Evolutionary conservation across 306 rosid species (phyloP), one percentile per base, ranked within the genome.

Genomic region (Hippophae tibetana): DNA sequence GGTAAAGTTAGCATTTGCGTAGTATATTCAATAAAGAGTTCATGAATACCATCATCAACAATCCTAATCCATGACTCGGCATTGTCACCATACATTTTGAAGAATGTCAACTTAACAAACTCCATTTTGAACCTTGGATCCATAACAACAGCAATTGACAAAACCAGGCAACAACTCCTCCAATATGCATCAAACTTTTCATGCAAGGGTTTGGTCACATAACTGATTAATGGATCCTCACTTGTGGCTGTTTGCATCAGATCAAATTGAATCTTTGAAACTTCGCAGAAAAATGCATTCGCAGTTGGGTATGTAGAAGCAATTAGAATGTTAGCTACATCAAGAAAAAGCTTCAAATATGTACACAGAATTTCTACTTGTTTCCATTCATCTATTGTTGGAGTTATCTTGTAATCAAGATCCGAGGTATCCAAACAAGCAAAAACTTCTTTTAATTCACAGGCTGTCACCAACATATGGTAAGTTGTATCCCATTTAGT

Each of bases 91-190:
- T 80, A 85, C 12, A 83, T 72, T 70, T 82, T 71, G 55, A 74
- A 41, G 60, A 92, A 92, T 14, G 80, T 85, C 55, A 72, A 58
- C 68, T 87, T 87, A 50, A 92, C 96, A 53, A 79, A 71, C 63
- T 83, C 80, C 87, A 81, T 76, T 83, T 92, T 92, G 75, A 79
- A 84, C 71, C 93, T 79, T 1, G 98, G 98, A 63, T 92, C 98
- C 95, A 92, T 69, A 38, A 81, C 84, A 7, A 80, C 88, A 43
- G 98, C 89, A 71, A 76, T 69, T 38, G 96, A 95, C 62, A 92
- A 73, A 74, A 83, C 70, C 58, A 83, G 78, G 68, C 94, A 87
- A 68, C 82, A 81, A 42, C 80, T 85, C 70, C 77, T 84, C 98
- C 98, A 92, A 70, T 92, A 92, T 54, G 62, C 75, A 64, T 92